Evolutionary conservation across 2,329 filamentous ascomycete species (phyloP).

Genomic region (Fusarium fujikuroi): DNA sequence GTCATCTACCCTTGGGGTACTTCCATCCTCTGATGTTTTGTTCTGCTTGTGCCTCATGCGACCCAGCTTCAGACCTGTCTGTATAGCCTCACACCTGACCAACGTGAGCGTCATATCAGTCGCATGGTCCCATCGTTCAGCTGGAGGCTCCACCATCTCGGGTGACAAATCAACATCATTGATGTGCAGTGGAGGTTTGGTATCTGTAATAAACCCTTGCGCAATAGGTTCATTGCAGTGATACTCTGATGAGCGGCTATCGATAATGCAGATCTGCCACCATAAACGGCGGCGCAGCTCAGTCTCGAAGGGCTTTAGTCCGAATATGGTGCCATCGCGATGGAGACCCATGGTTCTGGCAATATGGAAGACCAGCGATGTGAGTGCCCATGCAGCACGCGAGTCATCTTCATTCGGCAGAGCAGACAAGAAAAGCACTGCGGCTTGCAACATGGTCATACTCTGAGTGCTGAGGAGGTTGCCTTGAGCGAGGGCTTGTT

Average conservation of each 20-base stretch:
- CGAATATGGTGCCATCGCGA: not conserved
- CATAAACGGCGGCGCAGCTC: not conserved
- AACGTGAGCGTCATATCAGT: not conserved
- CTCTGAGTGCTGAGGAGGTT: not conserved
- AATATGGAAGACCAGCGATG: not conserved
- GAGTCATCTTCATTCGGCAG: not conserved
- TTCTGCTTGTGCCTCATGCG: not conserved
- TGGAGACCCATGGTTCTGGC: not conserved
- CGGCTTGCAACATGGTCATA: not conserved
- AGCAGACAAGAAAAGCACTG: not conserved
- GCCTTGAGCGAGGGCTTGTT: not conserved
- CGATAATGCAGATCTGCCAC: not conserved
- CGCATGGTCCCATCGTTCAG: not conserved
- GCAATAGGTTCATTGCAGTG: not conserved
- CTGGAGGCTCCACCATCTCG: not conserved
- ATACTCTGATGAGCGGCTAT: not conserved
- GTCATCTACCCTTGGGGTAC: not conserved
- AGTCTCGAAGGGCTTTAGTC: not conserved
- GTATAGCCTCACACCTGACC: not conserved
- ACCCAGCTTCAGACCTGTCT: not conserved
- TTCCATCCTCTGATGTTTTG: rapidly evolving
- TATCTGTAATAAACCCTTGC: not conserved
- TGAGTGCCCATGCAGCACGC: not conserved
- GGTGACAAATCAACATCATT: not conserved
- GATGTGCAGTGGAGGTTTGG: not conserved